phyloP scores from a whole-genome alignment of 306 rosid genomes.

The Adenanthera pavonina region DNA sequence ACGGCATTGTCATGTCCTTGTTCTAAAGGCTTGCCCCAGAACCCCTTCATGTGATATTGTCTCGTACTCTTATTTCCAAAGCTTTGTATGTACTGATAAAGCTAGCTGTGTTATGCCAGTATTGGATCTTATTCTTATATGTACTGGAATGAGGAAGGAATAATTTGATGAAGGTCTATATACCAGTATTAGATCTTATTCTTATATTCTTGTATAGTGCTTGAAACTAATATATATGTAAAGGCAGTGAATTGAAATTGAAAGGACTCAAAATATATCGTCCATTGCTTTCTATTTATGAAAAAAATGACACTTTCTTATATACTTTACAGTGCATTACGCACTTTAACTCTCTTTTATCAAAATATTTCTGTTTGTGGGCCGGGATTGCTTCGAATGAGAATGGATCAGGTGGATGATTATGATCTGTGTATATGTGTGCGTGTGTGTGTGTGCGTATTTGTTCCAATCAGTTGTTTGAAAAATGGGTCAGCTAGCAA shows the following conservation, averaged over 20 bases:
- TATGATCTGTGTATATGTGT: not conserved
- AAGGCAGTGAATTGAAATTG: not conserved
- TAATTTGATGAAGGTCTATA: not conserved
- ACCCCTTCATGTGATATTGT: conserved; percentile 48
- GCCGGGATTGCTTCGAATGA: not conserved
- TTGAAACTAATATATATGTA: not conserved
- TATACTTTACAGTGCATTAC: not conserved
- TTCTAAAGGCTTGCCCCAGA: conserved; percentile 29
- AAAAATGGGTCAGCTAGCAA: too few relatives aligned
- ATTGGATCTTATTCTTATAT: conserved; percentile 1
- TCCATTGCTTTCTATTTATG: not conserved
- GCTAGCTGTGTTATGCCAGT: not conserved
- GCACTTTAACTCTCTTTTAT: not conserved
- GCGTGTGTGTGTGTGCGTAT: too few relatives aligned
- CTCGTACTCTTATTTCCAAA: conserved; percentile 10
- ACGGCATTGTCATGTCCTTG: conserved; percentile 33
- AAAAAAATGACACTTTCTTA: not conserved
- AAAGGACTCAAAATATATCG: not conserved
- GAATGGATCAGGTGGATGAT: not conserved
- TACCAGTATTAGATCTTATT: not conserved
- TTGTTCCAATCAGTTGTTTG: too few relatives aligned
- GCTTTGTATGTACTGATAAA: not conserved
- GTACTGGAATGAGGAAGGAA: not conserved
- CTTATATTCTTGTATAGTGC: not conserved
- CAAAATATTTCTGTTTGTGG: not conserved